Conservation (phyloP, 2,329 filamentous ascomycete species). For the Penicillium digitatum region DNA sequence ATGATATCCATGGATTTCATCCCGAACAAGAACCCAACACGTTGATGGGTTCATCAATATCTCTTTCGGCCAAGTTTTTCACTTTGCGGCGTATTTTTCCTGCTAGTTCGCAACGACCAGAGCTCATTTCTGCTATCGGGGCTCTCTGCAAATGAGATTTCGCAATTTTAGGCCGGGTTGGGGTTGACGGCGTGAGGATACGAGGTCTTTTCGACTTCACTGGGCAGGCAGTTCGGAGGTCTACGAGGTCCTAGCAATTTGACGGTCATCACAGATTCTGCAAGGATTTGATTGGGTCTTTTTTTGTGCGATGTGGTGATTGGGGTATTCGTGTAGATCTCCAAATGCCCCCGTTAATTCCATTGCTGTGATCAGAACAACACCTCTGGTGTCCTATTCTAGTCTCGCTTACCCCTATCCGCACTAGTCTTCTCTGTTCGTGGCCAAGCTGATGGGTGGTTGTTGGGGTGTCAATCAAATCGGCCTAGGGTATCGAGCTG, state of each 20-base stretch:
- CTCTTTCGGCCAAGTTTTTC: background rate
- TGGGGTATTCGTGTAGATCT: background rate
- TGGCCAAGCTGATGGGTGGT: background rate
- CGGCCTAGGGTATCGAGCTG: background rate
- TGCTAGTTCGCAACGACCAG: background rate
- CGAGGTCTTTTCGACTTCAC: background rate
- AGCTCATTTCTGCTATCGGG: background rate
- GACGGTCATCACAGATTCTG: background rate
- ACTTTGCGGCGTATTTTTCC: too few relatives aligned
- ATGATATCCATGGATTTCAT: background rate
- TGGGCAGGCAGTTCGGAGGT: background rate
- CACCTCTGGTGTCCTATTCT: background rate
- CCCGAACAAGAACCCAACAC: background rate
- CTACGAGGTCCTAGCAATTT: too few relatives aligned
- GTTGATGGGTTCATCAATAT: background rate
- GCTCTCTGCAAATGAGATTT: too few relatives aligned
- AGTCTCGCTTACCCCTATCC: background rate
- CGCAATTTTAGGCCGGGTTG: too few relatives aligned
- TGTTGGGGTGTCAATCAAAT: background rate
- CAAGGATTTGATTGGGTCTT: background rate
- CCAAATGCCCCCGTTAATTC: too few relatives aligned
- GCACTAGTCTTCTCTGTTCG: background rate
- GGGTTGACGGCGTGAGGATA: background rate
- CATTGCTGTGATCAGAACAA: too few relatives aligned
- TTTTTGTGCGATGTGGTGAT: background rate